Conservation (phyloP, 129 eudicot genomes). For the Gnaphalium uliginosum region DNA sequence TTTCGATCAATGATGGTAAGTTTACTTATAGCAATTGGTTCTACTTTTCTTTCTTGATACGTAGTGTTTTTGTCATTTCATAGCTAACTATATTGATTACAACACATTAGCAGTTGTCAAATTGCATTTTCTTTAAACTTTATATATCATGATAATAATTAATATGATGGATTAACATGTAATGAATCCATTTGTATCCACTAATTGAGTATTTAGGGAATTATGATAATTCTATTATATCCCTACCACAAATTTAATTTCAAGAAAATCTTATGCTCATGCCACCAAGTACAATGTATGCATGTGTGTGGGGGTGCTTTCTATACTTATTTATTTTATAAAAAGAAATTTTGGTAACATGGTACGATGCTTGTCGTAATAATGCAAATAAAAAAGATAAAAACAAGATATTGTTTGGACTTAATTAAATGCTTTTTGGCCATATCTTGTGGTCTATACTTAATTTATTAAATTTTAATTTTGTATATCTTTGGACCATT, state of each 20-base stretch:
- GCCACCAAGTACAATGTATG: slow-evolving; percentile 44
- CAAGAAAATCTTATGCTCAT: slow-evolving; percentile 38
- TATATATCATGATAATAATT: neutral
- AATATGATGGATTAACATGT: neutral
- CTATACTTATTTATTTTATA: slow-evolving; percentile 23
- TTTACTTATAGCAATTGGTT: slow-evolving; percentile 1
- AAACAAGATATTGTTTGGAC: slow-evolving; percentile 33
- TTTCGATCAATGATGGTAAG: neutral
- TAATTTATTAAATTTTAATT: slow-evolving; percentile 7
- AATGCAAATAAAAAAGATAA: slow-evolving; percentile 29
- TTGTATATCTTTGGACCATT: neutral
- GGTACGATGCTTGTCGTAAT: slow-evolving; percentile 51
- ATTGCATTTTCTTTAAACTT: neutral
- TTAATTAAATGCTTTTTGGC: slow-evolving; percentile 37
- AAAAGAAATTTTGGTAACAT: slow-evolving; percentile 41
- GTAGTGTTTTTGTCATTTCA: neutral
- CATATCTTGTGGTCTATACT: slow-evolving; percentile 30
- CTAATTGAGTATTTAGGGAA: neutral
- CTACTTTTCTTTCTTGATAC: slow-evolving; percentile 3
- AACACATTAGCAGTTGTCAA: neutral
- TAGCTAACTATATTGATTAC: neutral
- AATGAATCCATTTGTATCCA: neutral
- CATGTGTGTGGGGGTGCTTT: slow-evolving; percentile 37
- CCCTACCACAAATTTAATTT: slow-evolving; percentile 9
- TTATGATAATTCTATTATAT: neutral